phyloP scores from a whole-genome alignment of 225 moss, liverwort and hornwort genomes.

The Asterella californica region DNA sequence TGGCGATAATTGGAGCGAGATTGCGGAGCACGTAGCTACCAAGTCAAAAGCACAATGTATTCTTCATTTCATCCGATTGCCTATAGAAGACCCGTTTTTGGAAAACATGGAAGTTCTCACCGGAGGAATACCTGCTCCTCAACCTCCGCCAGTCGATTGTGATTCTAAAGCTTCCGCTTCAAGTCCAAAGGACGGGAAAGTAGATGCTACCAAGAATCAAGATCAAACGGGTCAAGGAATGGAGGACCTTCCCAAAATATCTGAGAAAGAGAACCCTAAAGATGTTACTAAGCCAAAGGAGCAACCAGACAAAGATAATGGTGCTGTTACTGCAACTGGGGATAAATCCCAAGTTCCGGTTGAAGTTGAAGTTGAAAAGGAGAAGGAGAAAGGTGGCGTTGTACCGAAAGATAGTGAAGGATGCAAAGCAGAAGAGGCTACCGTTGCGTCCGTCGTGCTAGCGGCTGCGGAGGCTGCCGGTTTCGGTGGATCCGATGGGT shows the following conservation, averaged over 20 bases:
- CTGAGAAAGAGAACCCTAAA: conserved; percentile 5
- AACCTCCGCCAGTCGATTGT: conserved; percentile 22
- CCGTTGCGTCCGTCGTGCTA: conserved; percentile 31
- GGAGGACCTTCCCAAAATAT: conserved; percentile 4
- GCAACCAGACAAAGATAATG: not conserved
- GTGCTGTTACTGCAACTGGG: not conserved
- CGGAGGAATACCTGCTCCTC: conserved; percentile 37
- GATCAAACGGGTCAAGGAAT: conserved; percentile 29
- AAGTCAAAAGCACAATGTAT: conserved; percentile 97
- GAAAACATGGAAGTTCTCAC: conserved; percentile 59
- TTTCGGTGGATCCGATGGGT: conserved; percentile 54
- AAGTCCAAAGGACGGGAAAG: not conserved
- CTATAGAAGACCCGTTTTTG: conserved; percentile 88
- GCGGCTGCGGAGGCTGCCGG: conserved; percentile 41
- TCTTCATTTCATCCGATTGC: conserved; percentile 84
- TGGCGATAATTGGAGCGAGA: conserved; percentile 96
- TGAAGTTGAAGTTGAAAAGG: not conserved
- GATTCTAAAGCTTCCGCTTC: not conserved
- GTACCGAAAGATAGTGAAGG: conserved; percentile 10
- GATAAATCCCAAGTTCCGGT: not conserved
- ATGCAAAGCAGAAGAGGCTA: conserved; percentile 20
- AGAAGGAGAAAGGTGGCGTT: conserved; percentile 12
- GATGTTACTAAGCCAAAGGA: not conserved
- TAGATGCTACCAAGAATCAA: not conserved
- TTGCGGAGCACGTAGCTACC: conserved; percentile 97